A percentile compares a stretch with the other conserved stretches of the same genome.
Evolutionary conservation across 345 rosid genomes (phyloP).

Genomic region (Citrus inodora): DNA sequence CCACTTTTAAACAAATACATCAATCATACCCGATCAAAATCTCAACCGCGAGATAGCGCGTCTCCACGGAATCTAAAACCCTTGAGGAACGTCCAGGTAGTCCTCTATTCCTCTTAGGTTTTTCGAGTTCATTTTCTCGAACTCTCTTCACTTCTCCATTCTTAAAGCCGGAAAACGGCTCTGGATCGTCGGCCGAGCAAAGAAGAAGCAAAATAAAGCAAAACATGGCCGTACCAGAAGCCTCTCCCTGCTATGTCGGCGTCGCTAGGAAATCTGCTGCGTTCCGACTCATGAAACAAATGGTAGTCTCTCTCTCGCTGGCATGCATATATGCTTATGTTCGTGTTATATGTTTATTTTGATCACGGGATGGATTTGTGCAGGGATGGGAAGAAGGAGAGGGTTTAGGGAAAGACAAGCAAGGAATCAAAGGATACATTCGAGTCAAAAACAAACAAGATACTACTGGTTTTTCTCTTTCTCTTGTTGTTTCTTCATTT

Average conservation of each 20-base stretch:
- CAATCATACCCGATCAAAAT: neutral
- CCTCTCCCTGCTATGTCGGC: slow-evolving; percentile 87
- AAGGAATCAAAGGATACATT: slow-evolving; percentile 89
- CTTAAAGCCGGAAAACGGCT: slow-evolving; percentile 25
- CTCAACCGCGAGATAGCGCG: slow-evolving; percentile 9
- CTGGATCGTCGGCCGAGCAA: slow-evolving; percentile 22
- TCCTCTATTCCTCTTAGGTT: slow-evolving; percentile 23
- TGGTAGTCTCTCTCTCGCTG: slow-evolving; percentile 37
- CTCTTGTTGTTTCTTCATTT: neutral
- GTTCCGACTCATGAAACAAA: slow-evolving; percentile 94
- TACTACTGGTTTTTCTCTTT: slow-evolving; percentile 46
- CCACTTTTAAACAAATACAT: no score
- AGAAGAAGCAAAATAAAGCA: slow-evolving; percentile 23
- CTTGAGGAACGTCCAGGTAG: slow-evolving; percentile 14
- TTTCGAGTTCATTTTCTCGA: slow-evolving; percentile 9
- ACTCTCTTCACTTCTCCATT: slow-evolving; percentile 17
- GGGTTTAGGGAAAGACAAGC: slow-evolving; percentile 97
- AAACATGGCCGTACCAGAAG: slow-evolving; percentile 87
- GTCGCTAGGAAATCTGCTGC: slow-evolving; percentile 74
- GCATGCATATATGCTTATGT: neutral
- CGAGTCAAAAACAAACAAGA: slow-evolving; percentile 91
- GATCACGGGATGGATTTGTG: neutral
- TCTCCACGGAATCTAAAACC: slow-evolving; percentile 6
- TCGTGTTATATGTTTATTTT: neutral
- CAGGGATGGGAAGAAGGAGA: slow-evolving; percentile 99